phyloP scores from a whole-genome alignment of 768 basidiomycete species.

The Suillus paluster region DNA sequence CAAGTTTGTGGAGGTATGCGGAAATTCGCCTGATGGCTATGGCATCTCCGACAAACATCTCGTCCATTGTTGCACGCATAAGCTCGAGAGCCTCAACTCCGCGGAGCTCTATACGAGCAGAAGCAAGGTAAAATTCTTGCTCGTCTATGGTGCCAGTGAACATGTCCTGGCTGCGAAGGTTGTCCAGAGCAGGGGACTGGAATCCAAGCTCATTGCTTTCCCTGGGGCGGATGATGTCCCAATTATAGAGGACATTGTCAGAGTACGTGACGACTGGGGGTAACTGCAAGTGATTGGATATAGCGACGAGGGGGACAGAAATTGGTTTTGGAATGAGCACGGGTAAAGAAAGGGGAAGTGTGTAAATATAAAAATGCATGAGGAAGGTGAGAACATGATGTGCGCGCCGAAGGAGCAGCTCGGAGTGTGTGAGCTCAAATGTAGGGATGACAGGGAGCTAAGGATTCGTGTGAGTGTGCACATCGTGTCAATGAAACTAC shows the following conservation, averaged over 20 bases:
- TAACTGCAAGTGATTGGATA: constrained; percentile 71
- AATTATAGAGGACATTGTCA: constrained; percentile 92
- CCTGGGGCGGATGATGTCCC: constrained; percentile 46
- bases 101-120: constrained; percentile 83
- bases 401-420: constrained; percentile 66
- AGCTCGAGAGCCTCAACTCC: constrained; percentile 85
- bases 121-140: constrained; percentile 85
- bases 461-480: constrained; percentile 9
- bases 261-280: constrained; percentile 92
- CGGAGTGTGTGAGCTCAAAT: constrained; percentile 49
- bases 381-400: constrained; percentile 76
- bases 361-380: constrained; percentile 80
- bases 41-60: constrained; percentile 78
- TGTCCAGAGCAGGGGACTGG: constrained; percentile 46
- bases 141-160: constrained; percentile 86
- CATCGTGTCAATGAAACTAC: constrained; percentile 5
- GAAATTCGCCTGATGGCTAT: constrained; percentile 67
- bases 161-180: constrained; percentile 64
- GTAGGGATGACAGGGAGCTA: constrained; percentile 62
- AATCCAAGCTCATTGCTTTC: constrained; percentile 27
- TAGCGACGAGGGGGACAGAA: constrained; percentile 73
- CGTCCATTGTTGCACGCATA: constrained; percentile 87
- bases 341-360: constrained; percentile 50
- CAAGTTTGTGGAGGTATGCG: constrained; percentile 65
- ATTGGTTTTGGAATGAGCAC: constrained; percentile 72